Evolutionary conservation across 2,329 filamentous ascomycete species (phyloP), one percentile per base, ranked within the genome.

Genomic region (Cladosporium sp.): DNA sequence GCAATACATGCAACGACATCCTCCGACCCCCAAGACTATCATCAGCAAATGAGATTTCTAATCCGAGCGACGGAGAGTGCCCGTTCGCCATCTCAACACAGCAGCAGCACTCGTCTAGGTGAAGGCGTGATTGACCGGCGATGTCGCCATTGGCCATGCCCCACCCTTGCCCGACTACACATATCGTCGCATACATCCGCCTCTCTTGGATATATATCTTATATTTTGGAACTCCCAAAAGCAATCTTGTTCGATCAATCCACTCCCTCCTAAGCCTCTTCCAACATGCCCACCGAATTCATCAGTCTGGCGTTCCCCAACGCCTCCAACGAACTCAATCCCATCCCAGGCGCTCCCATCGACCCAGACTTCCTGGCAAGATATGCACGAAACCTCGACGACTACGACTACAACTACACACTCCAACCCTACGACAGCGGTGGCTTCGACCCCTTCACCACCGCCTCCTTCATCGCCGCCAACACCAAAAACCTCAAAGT

Each of bases 361-460:
- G 78, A 83, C 55, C 72, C 76, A 1, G 77, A 77, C 6, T 82
- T 71, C 57, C 72, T 83, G 3, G 66, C 71, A 25, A 76, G 79
- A 25, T 83, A 83, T 57, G 76, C 78, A 12, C 72, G 76, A 18
- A 72, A 70, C 4, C 70, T 83, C 2, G 80, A 84, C 54, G 79
- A 83, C 58, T 78, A 82, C 61, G 76, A 65, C 39, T 83, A 76
- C 69, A 80, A 82, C 64, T 83, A 83, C 62, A 83, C 80, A 0
- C 72, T 83, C 2, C 71, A 82, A 13, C 79, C 79, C 0, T 83
- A 83, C 54, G 73, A 74, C 43, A 81, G 79, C 0, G 72, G 72
- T 2, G 75, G 62, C 8, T 79, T 72, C 51, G 78, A 82, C 55
- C 78, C 78, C 1, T 83, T 76, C 65, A 83, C 79, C 4, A 70